Base-by-base conservation (phyloP, 2,329 filamentous ascomycete genomes). In the Neophaeococcomyces mojaviensis region DNA sequence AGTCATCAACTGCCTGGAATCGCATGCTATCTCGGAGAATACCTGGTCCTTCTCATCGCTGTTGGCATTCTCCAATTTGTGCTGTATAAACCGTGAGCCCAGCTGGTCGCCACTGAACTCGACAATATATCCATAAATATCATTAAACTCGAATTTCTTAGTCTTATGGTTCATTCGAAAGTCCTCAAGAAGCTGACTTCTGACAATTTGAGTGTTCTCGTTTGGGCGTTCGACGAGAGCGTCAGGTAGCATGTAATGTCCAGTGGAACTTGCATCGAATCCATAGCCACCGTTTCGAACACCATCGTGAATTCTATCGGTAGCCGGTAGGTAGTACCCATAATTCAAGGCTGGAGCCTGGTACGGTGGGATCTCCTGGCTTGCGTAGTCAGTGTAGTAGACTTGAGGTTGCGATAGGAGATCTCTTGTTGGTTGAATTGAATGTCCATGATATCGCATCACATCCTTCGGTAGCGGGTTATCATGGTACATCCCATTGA, bases 71-170 rank as follows among this genome's bases (percentile, higher is more conserved):
- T 92, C 86, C 2, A 98, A 76, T 65, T 94, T 96, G 56, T 84
- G 79, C 61, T 98, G 92, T 49, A 98, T 95, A 64, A 96, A 96
- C 1, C 92, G 81, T 1, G 92, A 98, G 1, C 89, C 92, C 57
- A 94, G 84, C 63, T 97, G 92, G 60, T 98, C 92, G 13, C 92
- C 90, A 57, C 87, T 89, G 64, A 97, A 97, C 61, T 96, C 90
- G 1, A 94, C 88, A 31, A 97, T 79, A 59, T 94, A 81, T 45
- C 78, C 78, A 61, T 86, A 90, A 35, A 97, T 90, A 53, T 95
- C 86, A 74, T 86, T 89, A 8, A 98, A 72, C 58, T 95, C 88
- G 59, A 81, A 94, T 15, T 81, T 78, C 63, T 78, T 88, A 0
- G 77, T 78, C 63, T 88, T 94, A 54, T 74, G 77, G 58, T 81